Percentiles rank a stretch among this genome's conserved stretches.
phyloP scores from a whole-genome alignment of 2,329 filamentous ascomycete genomes.

The Cordyceps fumosorosea region DNA sequence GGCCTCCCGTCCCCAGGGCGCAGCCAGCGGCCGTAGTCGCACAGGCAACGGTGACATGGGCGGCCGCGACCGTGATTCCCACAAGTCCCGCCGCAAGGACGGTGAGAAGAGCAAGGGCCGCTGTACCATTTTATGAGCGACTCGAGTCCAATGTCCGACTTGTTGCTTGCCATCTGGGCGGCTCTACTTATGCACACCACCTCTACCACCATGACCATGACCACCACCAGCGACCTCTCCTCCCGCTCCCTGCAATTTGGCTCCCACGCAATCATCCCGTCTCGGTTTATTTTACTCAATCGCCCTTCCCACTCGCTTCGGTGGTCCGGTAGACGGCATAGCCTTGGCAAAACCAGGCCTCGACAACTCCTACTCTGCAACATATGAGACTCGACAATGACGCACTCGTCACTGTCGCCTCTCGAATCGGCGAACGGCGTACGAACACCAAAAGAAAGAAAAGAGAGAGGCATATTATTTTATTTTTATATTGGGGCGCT shows the following conservation, averaged over 20 bases:
- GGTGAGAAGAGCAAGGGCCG: slow-evolving; percentile 31
- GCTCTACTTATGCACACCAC: neutral
- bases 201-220: neutral
- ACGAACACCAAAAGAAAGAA: slow-evolving; percentile 30
- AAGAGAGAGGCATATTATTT: slow-evolving; percentile 6
- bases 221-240: neutral
- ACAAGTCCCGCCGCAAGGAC: slow-evolving; percentile 28
- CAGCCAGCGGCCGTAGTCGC: slow-evolving; percentile 31
- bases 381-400: slow-evolving; percentile 19
- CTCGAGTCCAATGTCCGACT: neutral
- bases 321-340: neutral
- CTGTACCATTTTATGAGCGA: slow-evolving; percentile 34
- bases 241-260: neutral
- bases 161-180: neutral
- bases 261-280: neutral
- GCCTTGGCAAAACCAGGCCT: neutral
- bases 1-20: slow-evolving; percentile 33
- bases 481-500: slow-evolving; percentile 29
- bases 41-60: slow-evolving; percentile 30
- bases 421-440: slow-evolving; percentile 34
- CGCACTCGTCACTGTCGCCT: slow-evolving; percentile 23
- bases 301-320: neutral
- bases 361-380: slow-evolving; percentile 4
- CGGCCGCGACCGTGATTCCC: slow-evolving; percentile 25
- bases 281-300: neutral